Conservation (phyloP, 2,329 filamentous ascomycete genomes). For the Neoascochyta sp. region DNA sequence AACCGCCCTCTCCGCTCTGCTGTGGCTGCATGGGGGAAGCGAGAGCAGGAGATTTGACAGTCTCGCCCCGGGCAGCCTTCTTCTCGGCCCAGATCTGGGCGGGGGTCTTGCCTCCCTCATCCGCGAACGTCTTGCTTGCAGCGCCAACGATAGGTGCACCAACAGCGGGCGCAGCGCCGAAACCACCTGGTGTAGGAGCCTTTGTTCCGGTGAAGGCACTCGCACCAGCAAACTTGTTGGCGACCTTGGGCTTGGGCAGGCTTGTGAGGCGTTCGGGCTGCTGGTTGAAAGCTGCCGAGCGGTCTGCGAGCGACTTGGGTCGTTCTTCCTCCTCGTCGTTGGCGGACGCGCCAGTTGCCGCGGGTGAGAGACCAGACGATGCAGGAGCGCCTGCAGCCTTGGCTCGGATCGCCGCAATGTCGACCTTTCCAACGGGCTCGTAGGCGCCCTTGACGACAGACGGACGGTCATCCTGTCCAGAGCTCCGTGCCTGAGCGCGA, state of each 20-base stretch:
- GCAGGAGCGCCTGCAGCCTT: constrained; percentile 59
- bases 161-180: constrained; percentile 59
- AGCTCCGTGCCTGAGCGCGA: constrained; percentile 66
- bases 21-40: constrained; percentile 51
- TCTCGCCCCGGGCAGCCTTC: constrained; percentile 74
- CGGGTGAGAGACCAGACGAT: constrained; percentile 40
- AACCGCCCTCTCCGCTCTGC: constrained; percentile 68
- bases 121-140: constrained; percentile 89
- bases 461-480: constrained; percentile 69
- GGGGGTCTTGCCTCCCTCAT: constrained; percentile 91
- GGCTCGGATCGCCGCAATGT: constrained; percentile 89
- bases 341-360: constrained; percentile 41
- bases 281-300: constrained; percentile 65
- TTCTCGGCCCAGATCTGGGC: constrained; percentile 97
- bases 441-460: constrained; percentile 87
- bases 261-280: constrained; percentile 77
- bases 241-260: constrained; percentile 90
- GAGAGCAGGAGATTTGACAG: constrained; percentile 46
- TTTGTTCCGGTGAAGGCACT: constrained; percentile 82
- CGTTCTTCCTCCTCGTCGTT: constrained; percentile 44
- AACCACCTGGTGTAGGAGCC: constrained; percentile 70
- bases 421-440: constrained; percentile 92
- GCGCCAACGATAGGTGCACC: constrained; percentile 65
- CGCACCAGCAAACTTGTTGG: constrained; percentile 76
- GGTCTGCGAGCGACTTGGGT: constrained; percentile 67